phyloP scores from a whole-genome alignment of 345 rosid genomes.

The Trapa bicornis region DNA sequence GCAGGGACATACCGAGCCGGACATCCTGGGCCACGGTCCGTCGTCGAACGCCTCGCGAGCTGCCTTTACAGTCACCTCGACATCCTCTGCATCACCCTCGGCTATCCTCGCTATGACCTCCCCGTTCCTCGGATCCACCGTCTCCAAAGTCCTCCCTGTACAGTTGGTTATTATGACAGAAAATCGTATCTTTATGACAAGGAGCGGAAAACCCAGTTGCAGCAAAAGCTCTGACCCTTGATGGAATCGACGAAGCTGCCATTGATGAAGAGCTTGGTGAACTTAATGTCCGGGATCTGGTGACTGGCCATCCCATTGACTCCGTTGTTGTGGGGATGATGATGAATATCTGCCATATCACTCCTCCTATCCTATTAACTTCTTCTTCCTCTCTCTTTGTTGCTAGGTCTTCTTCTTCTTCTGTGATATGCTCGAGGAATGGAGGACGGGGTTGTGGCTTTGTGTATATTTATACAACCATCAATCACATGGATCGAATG shows the following conservation, averaged over 20 bases:
- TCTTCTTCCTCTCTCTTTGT: background rate
- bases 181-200: background rate
- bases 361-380: background rate
- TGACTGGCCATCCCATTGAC: slow-evolving; percentile 6
- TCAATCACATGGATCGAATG: too few species aligned
- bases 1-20: slow-evolving; percentile 39
- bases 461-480: too few species aligned
- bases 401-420: background rate
- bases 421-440: background rate
- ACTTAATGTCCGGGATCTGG: slow-evolving; percentile 39
- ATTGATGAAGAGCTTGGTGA: slow-evolving; percentile 57
- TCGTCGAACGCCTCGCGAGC: slow-evolving; percentile 56
- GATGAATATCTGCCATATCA: slow-evolving; percentile 21
- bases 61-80: slow-evolving; percentile 47
- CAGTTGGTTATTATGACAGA: background rate
- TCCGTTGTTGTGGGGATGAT: slow-evolving; percentile 19
- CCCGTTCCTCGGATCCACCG: slow-evolving; percentile 46
- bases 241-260: slow-evolving; percentile 50
- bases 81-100: slow-evolving; percentile 44
- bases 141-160: slow-evolving; percentile 43
- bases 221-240: slow-evolving; percentile 27
- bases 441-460: too few species aligned
- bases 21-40: slow-evolving; percentile 61
- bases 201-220: background rate
- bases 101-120: slow-evolving; percentile 31